A percentile compares a stretch with the other conserved stretches of the same genome.
phyloP scores from a whole-genome alignment of 345 rosid species.

The Reutealis trisperma region DNA sequence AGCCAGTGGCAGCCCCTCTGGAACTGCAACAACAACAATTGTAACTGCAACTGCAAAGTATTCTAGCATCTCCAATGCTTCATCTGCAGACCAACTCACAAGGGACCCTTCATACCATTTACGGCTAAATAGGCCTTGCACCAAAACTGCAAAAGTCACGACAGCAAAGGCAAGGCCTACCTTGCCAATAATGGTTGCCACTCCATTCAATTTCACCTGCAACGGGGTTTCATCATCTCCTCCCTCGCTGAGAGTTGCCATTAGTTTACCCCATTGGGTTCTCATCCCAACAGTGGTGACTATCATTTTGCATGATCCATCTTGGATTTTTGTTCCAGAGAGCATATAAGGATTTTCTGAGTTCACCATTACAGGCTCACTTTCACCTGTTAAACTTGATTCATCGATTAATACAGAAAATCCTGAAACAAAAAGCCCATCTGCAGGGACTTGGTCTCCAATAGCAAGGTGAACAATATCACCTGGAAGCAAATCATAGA shows the following conservation, averaged over 20 bases:
- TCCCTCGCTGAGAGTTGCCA: slow-evolving; percentile 95
- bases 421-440: slow-evolving; percentile 85
- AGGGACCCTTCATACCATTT: slow-evolving; percentile 51
- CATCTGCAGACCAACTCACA: slow-evolving; percentile 76
- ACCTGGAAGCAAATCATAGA: slow-evolving; percentile 83
- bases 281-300: slow-evolving; percentile 94
- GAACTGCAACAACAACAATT: slow-evolving; percentile 95
- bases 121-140: slow-evolving; percentile 64
- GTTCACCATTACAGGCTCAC: slow-evolving; percentile 75
- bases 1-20: slow-evolving; percentile 93
- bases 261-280: slow-evolving; percentile 94
- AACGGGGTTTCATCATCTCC: slow-evolving; percentile 96
- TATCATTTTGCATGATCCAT: slow-evolving; percentile 92
- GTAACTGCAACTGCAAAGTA: slow-evolving; percentile 92
- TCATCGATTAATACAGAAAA: slow-evolving; percentile 83
- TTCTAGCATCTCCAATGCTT: slow-evolving; percentile 70
- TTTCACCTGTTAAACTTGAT: slow-evolving; percentile 90
- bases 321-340: slow-evolving; percentile 90
- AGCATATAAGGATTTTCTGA: slow-evolving; percentile 73
- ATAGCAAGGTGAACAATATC: slow-evolving; percentile 86
- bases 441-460: slow-evolving; percentile 97
- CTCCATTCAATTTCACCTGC: slow-evolving; percentile 93
- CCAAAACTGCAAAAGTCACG: slow-evolving; percentile 78
- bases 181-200: slow-evolving; percentile 88
- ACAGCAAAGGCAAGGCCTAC: slow-evolving; percentile 82